Evolutionary conservation across 306 rosid species (phyloP), one percentile per base, ranked within the genome.

Genomic region (Potentilla sterilis): DNA sequence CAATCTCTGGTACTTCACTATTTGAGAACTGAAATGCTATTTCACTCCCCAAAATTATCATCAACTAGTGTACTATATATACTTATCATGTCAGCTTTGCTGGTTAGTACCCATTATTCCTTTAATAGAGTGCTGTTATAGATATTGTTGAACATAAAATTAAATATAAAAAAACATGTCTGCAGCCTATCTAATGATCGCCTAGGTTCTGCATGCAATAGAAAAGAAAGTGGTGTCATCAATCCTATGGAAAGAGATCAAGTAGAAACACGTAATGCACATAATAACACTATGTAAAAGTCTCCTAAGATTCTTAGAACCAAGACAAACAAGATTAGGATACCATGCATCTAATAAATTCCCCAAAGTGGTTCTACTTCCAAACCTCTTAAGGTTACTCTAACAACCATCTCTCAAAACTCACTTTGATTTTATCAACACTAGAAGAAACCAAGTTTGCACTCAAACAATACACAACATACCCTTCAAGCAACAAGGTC

Each of bases 371-470:
- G n/a, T 51, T 71, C 47, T 5, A 21, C 19, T 18, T 71, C 47
- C 43, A 34, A 40, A 66, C 11, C 19, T 66, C 32, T 48, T 9
- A 7, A n/a, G 0, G 7, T 9, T 9, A 40, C 48, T 19, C 51
- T 41, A 66, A 66, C 48, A 38, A 21, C 15, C 35, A 41, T 67
- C 72, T n/a, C 24, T 19, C 75, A 71, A 16, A 72, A 35, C 34
- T 47, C 14, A 28, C 47, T 40, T 71, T 37, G 5, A 14, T 16
- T 51, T 43, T 67, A 40, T 34, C 38, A 66, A 38, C 6, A 49
- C 14, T 3, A 49, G 37, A 14, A 35, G 4, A 66, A 66, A 75
- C 40, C 13, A 66, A 38, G 34, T 34, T 0, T 22, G 28, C 73
- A 49, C 64, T 47, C 5, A 10, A 28, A 43, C 2, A 32, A 19